Evolutionary conservation across 2,329 filamentous ascomycete genomes (phyloP).

Genomic region (Ceratocystis cubensis): DNA sequence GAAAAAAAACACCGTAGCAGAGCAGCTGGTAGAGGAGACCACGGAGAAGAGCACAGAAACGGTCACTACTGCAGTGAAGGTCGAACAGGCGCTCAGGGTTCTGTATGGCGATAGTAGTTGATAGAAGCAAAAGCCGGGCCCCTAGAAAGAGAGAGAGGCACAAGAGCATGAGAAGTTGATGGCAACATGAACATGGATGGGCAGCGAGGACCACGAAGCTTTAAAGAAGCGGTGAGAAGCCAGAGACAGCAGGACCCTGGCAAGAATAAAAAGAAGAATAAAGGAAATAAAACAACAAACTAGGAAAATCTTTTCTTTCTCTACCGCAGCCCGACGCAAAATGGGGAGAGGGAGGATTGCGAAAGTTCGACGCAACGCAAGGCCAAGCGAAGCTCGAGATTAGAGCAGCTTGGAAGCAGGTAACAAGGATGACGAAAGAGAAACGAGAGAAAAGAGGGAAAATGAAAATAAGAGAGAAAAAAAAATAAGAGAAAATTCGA

Average conservation of each 20-base stretch:
- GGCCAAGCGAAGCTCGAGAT: neutral
- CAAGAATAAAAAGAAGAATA: slow-evolving; percentile 9
- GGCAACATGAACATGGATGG: slow-evolving; percentile 5
- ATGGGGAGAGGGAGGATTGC: neutral
- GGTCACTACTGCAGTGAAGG: neutral
- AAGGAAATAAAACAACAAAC: slow-evolving; percentile 10
- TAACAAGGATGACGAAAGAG: neutral
- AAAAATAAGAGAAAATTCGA: neutral
- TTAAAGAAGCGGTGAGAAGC: slow-evolving; percentile 20
- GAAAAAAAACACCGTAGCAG: neutral
- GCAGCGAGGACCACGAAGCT: slow-evolving; percentile 15
- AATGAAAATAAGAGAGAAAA: neutral
- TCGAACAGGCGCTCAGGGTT: neutral
- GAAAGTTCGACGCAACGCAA: neutral
- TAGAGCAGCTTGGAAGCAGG: neutral
- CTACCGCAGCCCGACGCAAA: slow-evolving; percentile 1
- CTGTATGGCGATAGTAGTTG: neutral
- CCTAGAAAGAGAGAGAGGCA: slow-evolving; percentile 12
- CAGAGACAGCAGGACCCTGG: slow-evolving; percentile 14
- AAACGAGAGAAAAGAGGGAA: neutral
- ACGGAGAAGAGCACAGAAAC: too few relatives aligned
- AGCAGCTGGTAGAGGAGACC: too few relatives aligned
- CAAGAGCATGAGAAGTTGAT: neutral
- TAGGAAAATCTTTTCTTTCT: neutral
- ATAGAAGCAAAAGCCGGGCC: neutral